phyloP scores from a whole-genome alignment of 1,139 yeast genomes.

The Magnusiomyces suaveolens region DNA sequence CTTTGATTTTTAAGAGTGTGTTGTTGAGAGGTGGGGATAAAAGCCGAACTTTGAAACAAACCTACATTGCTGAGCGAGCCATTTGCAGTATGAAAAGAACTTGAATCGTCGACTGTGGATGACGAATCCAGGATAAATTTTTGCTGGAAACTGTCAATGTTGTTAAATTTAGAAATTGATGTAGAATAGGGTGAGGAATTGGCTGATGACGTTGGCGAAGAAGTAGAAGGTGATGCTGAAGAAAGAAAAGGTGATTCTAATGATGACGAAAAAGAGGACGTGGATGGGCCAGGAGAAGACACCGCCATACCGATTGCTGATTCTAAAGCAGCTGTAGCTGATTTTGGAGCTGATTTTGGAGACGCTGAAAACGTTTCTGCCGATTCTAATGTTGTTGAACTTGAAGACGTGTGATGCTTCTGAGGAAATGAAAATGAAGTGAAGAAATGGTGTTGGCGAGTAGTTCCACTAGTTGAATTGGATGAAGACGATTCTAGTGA shows the following conservation, averaged over 20 bases:
- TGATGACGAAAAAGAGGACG: neutral
- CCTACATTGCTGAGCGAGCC: neutral
- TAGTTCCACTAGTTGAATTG: neutral
- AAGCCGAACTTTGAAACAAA: neutral
- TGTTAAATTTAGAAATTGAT: neutral
- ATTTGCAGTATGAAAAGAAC: constrained; percentile 1
- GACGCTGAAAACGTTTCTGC: too few species aligned
- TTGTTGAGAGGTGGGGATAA: neutral
- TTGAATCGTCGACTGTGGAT: neutral
- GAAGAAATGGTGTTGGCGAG: neutral
- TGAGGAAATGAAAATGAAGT: neutral
- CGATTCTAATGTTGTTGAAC: neutral
- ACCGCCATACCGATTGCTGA: neutral
- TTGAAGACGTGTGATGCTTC: neutral
- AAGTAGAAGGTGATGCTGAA: neutral
- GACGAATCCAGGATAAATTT: neutral
- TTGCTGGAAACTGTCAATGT: neutral
- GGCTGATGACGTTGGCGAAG: neutral
- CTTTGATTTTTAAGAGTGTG: neutral
- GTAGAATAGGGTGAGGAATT: neutral
- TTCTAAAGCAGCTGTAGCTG: too few species aligned
- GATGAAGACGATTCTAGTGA: too few species aligned
- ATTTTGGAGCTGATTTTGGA: neutral
- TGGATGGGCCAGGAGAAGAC: neutral
- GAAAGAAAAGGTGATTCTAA: neutral